Percentiles rank a stretch among this genome's conserved stretches.
phyloP scores from a whole-genome alignment of 371 early-diverging fungal genomes.

The Mortierella sp. region DNA sequence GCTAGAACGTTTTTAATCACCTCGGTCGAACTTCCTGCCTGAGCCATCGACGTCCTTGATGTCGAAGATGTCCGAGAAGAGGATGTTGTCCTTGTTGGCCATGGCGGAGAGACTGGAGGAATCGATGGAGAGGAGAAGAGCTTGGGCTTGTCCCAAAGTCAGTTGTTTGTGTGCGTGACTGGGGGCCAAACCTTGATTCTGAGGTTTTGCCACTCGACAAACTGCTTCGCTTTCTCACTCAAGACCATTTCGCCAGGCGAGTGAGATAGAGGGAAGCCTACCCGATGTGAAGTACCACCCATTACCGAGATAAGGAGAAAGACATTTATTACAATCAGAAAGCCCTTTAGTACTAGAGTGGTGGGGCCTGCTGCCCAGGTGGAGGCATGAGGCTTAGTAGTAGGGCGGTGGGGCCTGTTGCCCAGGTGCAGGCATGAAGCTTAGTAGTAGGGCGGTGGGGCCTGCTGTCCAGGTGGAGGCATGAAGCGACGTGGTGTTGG shows the following conservation, averaged over 20 bases:
- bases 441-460: conserved; percentile 22
- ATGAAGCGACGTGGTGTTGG: conserved; percentile 53
- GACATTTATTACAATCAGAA: too few species aligned
- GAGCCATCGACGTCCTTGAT: conserved; percentile 89
- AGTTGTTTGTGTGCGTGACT: too few species aligned
- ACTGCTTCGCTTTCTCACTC: too few species aligned
- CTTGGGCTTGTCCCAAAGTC: too few species aligned
- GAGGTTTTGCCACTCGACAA: too few species aligned
- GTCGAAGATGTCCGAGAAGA: conserved; percentile 90
- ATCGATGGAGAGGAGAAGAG: neutral
- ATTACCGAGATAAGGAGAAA: too few species aligned
- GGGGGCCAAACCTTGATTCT: too few species aligned
- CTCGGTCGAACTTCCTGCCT: conserved; percentile 95
- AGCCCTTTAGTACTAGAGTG: conserved; percentile 14
- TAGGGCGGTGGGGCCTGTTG: conserved; percentile 37
- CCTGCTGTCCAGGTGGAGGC: conserved; percentile 48
- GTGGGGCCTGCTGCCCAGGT: conserved; percentile 40
- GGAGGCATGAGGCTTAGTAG: conserved; percentile 41
- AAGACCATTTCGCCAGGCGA: too few species aligned
- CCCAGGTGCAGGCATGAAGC: conserved; percentile 50
- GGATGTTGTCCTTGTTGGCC: conserved; percentile 73
- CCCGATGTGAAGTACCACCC: too few species aligned
- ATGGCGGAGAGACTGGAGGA: conserved; percentile 39
- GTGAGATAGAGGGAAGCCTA: too few species aligned
- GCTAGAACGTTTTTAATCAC: conserved; percentile 60